phyloP scores from a whole-genome alignment of 345 rosid species.

The Acer campestre region DNA sequence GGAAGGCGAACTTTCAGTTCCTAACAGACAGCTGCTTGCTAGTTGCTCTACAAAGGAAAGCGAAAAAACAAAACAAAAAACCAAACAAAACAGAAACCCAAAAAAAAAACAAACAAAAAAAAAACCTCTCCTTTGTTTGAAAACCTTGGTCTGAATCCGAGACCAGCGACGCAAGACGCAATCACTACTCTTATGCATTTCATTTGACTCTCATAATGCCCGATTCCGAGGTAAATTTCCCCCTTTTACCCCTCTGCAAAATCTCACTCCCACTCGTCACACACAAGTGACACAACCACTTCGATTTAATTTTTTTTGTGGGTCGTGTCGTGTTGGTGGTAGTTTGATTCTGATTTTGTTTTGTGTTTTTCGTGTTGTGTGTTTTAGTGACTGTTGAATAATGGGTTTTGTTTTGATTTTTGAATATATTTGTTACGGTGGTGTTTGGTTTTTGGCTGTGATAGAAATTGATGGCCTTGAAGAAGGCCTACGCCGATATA shows the following conservation, averaged over 20 bases:
- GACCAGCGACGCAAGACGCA: slow-evolving; percentile 9
- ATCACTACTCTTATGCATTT: slow-evolving; percentile 40
- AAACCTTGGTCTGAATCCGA: slow-evolving; percentile 41
- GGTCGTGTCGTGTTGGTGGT: slow-evolving; percentile 12
- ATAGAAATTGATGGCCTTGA: slow-evolving; percentile 80
- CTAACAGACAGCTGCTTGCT: slow-evolving; percentile 76
- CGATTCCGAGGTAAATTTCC: slow-evolving; percentile 23
- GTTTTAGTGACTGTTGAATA: slow-evolving; percentile 8
- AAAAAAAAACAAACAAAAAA: neutral
- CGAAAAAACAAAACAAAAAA: slow-evolving; percentile 5
- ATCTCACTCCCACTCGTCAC: slow-evolving; percentile 6
- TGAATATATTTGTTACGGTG: slow-evolving; percentile 17
- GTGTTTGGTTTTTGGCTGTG: slow-evolving; percentile 10
- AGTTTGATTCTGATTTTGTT: slow-evolving; percentile 29
- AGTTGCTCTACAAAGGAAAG: slow-evolving; percentile 20
- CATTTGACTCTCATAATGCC: slow-evolving; percentile 23
- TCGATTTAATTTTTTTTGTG: slow-evolving; percentile 1
- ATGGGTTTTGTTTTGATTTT: slow-evolving; percentile 25
- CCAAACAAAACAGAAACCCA: slow-evolving; percentile 2
- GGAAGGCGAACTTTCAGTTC: slow-evolving; percentile 45
- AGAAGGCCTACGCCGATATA: slow-evolving; percentile 95
- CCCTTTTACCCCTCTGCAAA: neutral
- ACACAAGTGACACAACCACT: neutral
- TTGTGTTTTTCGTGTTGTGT: slow-evolving; percentile 19
- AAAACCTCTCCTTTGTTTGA: slow-evolving; percentile 32